A percentile compares a stretch with the other conserved stretches of the same genome.
Evolutionary conservation across 106 monocot species (phyloP).

Genomic region (Amphibolis antarctica): DNA sequence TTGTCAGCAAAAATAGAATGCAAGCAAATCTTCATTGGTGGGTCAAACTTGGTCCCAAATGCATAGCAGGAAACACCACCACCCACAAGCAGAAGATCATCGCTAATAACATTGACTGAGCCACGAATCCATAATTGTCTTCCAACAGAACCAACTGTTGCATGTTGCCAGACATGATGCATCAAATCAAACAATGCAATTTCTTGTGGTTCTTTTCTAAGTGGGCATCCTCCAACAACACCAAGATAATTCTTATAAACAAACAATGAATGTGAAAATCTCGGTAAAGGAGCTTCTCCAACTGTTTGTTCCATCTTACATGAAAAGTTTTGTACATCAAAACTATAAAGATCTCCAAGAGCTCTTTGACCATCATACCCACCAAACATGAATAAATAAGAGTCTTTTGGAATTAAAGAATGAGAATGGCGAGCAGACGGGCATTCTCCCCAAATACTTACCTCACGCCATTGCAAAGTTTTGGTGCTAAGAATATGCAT

Average conservation of each 20-base stretch:
- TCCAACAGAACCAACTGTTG: constrained; percentile 32
- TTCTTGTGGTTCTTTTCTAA: constrained; percentile 39
- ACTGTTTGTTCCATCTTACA: constrained; percentile 44
- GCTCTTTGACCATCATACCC: constrained; percentile 74
- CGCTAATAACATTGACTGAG: constrained; percentile 45
- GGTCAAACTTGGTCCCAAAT: constrained; percentile 86
- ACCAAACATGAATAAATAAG: constrained; percentile 68
- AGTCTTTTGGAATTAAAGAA: constrained; percentile 45
- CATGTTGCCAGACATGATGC: constrained; percentile 39
- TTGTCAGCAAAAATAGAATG: background rate
- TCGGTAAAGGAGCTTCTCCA: constrained; percentile 59
- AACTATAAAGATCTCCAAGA: constrained; percentile 66
- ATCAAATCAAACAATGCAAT: constrained; percentile 46
- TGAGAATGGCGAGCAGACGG: constrained; percentile 91
- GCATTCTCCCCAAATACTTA: constrained; percentile 40
- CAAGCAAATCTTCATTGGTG: constrained; percentile 60
- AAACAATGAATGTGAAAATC: constrained; percentile 96
- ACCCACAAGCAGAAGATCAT: constrained; percentile 69
- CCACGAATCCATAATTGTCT: constrained; percentile 67
- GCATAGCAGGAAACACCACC: constrained; percentile 98
- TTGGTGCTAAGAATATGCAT: constrained; percentile 62
- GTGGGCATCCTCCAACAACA: constrained; percentile 76
- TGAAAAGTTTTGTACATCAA: constrained; percentile 35
- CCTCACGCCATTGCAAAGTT: constrained; percentile 46
- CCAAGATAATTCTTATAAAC: constrained; percentile 69